These are phyloP conservation scores for Sicyos baderoa DNA, from an alignment of 306 rosid genomes.

Conservation along the genomic window DNA sequence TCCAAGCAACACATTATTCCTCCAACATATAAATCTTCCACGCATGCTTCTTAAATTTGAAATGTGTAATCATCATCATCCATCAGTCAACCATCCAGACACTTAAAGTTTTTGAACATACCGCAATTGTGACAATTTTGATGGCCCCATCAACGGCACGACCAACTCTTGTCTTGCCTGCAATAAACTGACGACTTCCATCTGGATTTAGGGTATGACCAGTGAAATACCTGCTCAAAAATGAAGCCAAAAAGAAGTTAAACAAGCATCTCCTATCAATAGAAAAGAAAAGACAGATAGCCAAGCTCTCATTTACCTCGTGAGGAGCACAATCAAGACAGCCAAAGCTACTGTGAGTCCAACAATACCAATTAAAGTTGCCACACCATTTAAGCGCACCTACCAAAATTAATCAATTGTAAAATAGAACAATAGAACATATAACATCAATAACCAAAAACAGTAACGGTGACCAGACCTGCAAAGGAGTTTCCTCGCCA, in stretches of 20 bases:
- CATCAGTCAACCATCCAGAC: conserved; percentile 9
- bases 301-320: conserved; percentile 43
- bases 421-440: conserved; percentile 23
- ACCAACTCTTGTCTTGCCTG: conserved; percentile 61
- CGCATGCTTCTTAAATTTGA: background rate
- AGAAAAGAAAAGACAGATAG: conserved; percentile 1
- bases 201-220: conserved; percentile 52
- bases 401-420: conserved; percentile 16
- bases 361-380: conserved; percentile 85
- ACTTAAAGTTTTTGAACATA: conserved; percentile 26
- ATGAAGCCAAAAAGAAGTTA: background rate
- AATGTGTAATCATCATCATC: background rate
- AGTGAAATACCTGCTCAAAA: conserved; percentile 63
- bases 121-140: conserved; percentile 89
- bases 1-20: conserved; percentile 1
- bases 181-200: conserved; percentile 43
- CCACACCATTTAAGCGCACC: conserved; percentile 96
- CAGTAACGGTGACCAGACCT: conserved; percentile 35
- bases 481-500: conserved; percentile 98
- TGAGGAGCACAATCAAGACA: conserved; percentile 67
- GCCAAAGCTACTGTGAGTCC: conserved; percentile 78
- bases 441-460: background rate
- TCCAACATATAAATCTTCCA: background rate
- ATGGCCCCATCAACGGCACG: conserved; percentile 80
- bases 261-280: background rate